Evolutionary conservation across 352 stramenopile species (phyloP), one percentile per base, ranked within the genome.

Genomic region (Thalassiosira livingstoniorum): DNA sequence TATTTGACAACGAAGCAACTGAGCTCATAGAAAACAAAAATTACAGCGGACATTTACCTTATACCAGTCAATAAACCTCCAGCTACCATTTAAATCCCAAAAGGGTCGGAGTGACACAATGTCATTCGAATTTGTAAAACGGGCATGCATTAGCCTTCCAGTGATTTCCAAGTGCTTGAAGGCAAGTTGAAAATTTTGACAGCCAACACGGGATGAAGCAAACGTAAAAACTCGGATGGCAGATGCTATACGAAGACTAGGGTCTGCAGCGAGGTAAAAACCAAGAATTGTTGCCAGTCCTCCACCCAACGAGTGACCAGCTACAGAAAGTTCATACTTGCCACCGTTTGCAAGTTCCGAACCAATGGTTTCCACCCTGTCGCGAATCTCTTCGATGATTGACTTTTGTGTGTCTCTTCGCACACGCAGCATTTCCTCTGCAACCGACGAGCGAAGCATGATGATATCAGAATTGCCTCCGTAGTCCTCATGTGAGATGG

Each of bases 191-290:
- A 76, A 76, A 18, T 47, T 29, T 34, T 35, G 23, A 51, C 42
- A 58, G 32, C 67, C 67, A 25, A 76, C 53, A 57, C 31, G 34
- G 47, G 67, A 60, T 29, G 67, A 66, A 18, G 67, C 31, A 57
- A 67, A 76, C 11, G 67, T 76, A 39, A 68, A 76, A 2, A 76
- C 53, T 29, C 39, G 65, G 4, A 76, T 53, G 29, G 67, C 54
- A 25, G 54, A 65, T 35, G 37, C 42, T 27, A 65, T 15, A n/a
- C 57, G 27, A 35, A 76, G 53, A 39, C 53, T 39, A 35, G 43
- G 27, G n/a, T 76, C 67, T 11, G 47, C 39, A 37, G 67, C 67
- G 21, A 67, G 27, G 29, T 76, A 76, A 32, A 54, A 76, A 1
- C 67, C 67, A 2, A 64, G 37, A 31, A 76, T 27, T 53, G 67